Evolutionary conservation across 768 basidiomycete genomes (phyloP), one percentile per base, ranked within the genome.

Genomic region (Peribolospora kevripleyi): DNA sequence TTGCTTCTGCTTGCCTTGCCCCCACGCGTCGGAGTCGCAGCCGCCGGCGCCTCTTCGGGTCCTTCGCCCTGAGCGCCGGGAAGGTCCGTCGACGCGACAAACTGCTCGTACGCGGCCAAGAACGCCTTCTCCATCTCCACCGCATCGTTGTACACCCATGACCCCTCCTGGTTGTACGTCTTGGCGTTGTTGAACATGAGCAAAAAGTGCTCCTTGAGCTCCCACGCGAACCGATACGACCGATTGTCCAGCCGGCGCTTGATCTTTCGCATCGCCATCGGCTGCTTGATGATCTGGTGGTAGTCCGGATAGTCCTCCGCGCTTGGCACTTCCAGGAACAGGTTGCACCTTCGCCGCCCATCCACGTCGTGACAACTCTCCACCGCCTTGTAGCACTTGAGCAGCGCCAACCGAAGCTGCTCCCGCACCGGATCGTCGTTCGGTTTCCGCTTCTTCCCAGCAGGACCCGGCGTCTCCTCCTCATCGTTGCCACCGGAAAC

Each of bases 131-230:
- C 54, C 57, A 58, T 54, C 36, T 36, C 5, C 9, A 42, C 36
- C 6, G 91, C 88, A 58, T 91, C 86, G 57, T 82, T 73, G 68
- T 88, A 91, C 43, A 93, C 87, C 82, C 84, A 86, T 0, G 86
- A 90, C 2, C 82, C 86, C 68, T 91, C 86, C 67, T 82, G 80
- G 66, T 95, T 95, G 72, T 86, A 97, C 48, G 78, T 82, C 62
- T 83, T 75, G 4, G 91, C 90, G 63, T 97, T 97, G 41, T 5
- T 75, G 68, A 90, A 95, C 82, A 98, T 88, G 55, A 87, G 74
- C 60, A 75, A 75, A 78, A 81, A 86, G 66, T 91, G 86, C 49
- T 77, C 76, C 55, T 75, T 72, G 70, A 79, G 87, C 55, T 75
- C 71, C 42, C 42, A 37, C 9, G 56, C 52, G 41, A 62, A 64